A percentile compares a stretch with the other conserved stretches of the same genome.
Evolutionary conservation across 192 early-diverging fungal species (phyloP).

Genomic region (Backusella australiensis): DNA sequence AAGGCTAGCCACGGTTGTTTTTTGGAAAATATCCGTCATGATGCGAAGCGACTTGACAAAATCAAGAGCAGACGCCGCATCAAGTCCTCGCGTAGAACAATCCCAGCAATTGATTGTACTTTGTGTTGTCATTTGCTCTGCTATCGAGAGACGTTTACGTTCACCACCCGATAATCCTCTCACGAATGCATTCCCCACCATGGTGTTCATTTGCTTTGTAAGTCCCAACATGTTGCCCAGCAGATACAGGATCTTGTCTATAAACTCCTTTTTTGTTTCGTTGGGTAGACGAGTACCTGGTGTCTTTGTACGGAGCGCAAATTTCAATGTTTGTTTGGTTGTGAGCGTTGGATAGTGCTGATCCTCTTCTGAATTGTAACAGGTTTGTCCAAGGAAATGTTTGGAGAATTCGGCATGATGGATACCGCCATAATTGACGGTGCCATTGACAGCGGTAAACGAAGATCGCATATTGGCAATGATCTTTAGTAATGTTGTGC

Average conservation of each 20-base stretch:
- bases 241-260: slow-evolving; percentile 41
- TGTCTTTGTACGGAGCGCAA: slow-evolving; percentile 72
- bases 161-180: slow-evolving; percentile 78
- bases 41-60: slow-evolving; percentile 46
- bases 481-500: slow-evolving; percentile 58
- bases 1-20: slow-evolving; percentile 54
- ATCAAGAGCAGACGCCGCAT: slow-evolving; percentile 77
- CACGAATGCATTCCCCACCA: slow-evolving; percentile 71
- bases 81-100: slow-evolving; percentile 65
- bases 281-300: slow-evolving; percentile 50
- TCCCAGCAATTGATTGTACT: slow-evolving; percentile 58
- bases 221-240: slow-evolving; percentile 48
- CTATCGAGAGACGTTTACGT: slow-evolving; percentile 73
- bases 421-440: slow-evolving; percentile 68
- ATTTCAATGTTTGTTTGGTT: slow-evolving; percentile 71
- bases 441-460: slow-evolving; percentile 49
- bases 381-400: slow-evolving; percentile 67
- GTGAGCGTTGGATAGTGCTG: slow-evolving; percentile 74
- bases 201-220: slow-evolving; percentile 64
- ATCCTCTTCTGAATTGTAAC: slow-evolving; percentile 80
- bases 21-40: slow-evolving; percentile 33
- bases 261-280: slow-evolving; percentile 46
- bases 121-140: slow-evolving; percentile 66
- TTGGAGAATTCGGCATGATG: slow-evolving; percentile 51
- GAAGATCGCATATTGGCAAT: slow-evolving; percentile 54